phyloP scores from a whole-genome alignment of 768 basidiomycete genomes.

The Steccherinum ochraceum region DNA sequence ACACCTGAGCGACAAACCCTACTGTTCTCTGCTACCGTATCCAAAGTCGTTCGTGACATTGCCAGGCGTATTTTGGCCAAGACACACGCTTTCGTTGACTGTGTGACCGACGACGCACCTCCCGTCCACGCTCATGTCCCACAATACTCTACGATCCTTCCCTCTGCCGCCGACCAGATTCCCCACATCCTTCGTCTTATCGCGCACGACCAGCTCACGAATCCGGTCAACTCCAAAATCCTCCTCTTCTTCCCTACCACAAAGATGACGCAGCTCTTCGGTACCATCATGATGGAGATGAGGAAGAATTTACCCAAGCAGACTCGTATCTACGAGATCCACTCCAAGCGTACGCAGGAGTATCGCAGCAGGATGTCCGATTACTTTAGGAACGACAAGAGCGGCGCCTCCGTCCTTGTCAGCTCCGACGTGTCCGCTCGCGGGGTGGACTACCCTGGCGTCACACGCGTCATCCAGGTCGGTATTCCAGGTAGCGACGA shows the following conservation, averaged over 20 bases:
- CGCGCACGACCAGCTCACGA: conserved; percentile 79
- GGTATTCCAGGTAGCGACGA: conserved; percentile 68
- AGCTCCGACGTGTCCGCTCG: conserved; percentile 87
- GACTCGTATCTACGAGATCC: conserved; percentile 71
- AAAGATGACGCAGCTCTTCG: conserved; percentile 74
- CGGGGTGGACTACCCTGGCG: conserved; percentile 84
- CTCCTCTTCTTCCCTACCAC: conserved; percentile 85
- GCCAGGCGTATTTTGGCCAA: conserved; percentile 52
- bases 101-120: conserved; percentile 51
- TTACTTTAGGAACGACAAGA: conserved; percentile 48
- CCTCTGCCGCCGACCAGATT: conserved; percentile 58
- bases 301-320: conserved; percentile 40
- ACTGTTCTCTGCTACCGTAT: conserved; percentile 87
- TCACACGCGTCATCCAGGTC: conserved; percentile 87
- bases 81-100: conserved; percentile 69
- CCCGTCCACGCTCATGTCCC: conserved; percentile 71
- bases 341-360: conserved; percentile 66
- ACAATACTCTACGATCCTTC: conserved; percentile 77
- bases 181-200: conserved; percentile 76
- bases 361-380: conserved; percentile 51
- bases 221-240: conserved; percentile 61
- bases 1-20: conserved; percentile 76
- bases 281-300: conserved; percentile 53
- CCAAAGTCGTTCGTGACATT: conserved; percentile 62
- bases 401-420: conserved; percentile 58